Conservation (phyloP, 768 basidiomycete species). For the Paxillus ammoniavirescens region DNA sequence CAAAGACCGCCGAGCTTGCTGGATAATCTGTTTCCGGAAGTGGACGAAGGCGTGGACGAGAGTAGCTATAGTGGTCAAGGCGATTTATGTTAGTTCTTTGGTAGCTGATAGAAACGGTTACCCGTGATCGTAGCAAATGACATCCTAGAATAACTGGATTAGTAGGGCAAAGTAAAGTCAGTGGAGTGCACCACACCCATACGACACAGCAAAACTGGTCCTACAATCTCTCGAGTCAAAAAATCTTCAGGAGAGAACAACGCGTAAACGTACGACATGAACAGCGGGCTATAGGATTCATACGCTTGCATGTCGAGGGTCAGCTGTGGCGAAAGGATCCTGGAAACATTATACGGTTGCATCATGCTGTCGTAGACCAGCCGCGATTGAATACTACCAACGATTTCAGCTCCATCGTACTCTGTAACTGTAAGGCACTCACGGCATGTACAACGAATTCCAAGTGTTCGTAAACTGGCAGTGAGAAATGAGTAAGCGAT, state of each 20-base stretch:
- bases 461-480: constrained; percentile 60
- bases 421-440: constrained; percentile 19
- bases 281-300: constrained; percentile 56
- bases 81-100: not conserved
- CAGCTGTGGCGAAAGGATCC: constrained; percentile 50
- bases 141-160: constrained; percentile 60
- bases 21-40: constrained; percentile 78
- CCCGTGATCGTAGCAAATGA: constrained; percentile 84
- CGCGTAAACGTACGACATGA: constrained; percentile 41
- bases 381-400: constrained; percentile 54
- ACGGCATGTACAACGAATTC: constrained; percentile 59
- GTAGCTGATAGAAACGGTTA: not conserved
- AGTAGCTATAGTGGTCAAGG: constrained; percentile 16
- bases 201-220: constrained; percentile 26
- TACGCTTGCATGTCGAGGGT: constrained; percentile 57
- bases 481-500: not conserved
- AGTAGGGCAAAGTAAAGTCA: not conserved
- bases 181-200: constrained; percentile 25
- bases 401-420: not conserved
- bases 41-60: constrained; percentile 46
- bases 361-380: constrained; percentile 62
- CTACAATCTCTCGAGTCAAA: constrained; percentile 7
- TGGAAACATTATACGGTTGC: constrained; percentile 53
- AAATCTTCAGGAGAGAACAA: constrained; percentile 4
- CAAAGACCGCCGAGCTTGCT: constrained; percentile 65